These are phyloP conservation scores for Aspergillus sp. DNA, from an alignment of 2,329 filamentous ascomycete genomes.

Conservation along the genomic window DNA sequence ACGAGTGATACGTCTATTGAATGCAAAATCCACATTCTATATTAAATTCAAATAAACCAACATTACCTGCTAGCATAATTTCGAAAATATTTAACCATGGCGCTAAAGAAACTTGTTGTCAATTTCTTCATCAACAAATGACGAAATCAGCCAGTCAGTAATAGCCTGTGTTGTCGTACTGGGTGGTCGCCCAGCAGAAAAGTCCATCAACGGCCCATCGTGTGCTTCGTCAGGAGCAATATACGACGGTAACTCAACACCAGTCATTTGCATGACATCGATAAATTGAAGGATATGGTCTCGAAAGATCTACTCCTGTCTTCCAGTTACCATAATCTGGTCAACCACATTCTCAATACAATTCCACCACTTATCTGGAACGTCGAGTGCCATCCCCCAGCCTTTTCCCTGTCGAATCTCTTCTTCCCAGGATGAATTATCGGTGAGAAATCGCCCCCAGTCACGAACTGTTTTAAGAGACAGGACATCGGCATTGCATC, in stretches of 20 bases:
- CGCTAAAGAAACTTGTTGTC: too few species aligned
- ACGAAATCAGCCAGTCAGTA: slow-evolving; percentile 3
- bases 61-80: too few species aligned
- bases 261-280: slow-evolving; percentile 3
- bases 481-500: slow-evolving; percentile 11
- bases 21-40: too few species aligned
- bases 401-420: slow-evolving; percentile 12
- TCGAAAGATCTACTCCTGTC: slow-evolving; percentile 16
- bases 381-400: slow-evolving; percentile 21
- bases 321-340: slow-evolving; percentile 11
- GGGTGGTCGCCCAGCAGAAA: slow-evolving; percentile 8
- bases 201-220: slow-evolving; percentile 19
- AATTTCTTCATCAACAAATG: background rate
- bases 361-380: slow-evolving; percentile 15
- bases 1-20: too few species aligned
- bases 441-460: slow-evolving; percentile 11
- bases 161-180: slow-evolving; percentile 9
- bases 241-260: slow-evolving; percentile 4
- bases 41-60: too few species aligned
- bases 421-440: slow-evolving; percentile 13
- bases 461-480: slow-evolving; percentile 2
- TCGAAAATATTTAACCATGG: too few species aligned
- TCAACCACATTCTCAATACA: slow-evolving; percentile 6
- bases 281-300: slow-evolving; percentile 14
- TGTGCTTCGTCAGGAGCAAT: slow-evolving; percentile 16